A percentile compares a stretch with the other conserved stretches of the same genome.
Evolutionary conservation across 495 filamentous ascomycete genomes (phyloP).

Genomic region (Penicillium arizonense): DNA sequence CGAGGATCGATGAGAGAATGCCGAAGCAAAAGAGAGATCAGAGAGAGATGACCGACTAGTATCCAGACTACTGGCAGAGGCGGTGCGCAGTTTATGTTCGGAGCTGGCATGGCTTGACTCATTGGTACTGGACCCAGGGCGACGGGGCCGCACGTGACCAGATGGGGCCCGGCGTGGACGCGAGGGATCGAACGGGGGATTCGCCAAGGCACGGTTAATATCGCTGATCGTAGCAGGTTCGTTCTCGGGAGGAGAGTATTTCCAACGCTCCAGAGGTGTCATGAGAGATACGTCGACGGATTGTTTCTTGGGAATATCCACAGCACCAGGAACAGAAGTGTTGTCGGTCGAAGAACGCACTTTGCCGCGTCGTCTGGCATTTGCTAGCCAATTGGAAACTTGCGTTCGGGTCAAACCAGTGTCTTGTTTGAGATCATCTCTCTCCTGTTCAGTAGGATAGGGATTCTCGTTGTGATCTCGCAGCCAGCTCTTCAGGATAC

Average conservation of each 20-base stretch:
- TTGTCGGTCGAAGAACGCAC: conserved; percentile 57
- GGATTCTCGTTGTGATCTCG: conserved; percentile 71
- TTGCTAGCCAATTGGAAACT: conserved; percentile 85
- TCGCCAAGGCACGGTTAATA: conserved; percentile 74
- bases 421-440: conserved; percentile 64
- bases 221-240: conserved; percentile 78
- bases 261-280: conserved; percentile 85
- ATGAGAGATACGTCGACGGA: conserved; percentile 55
- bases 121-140: conserved; percentile 53
- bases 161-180: conserved; percentile 41
- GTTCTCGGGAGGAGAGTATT: conserved; percentile 80
- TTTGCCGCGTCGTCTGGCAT: conserved; percentile 76
- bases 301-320: conserved; percentile 62
- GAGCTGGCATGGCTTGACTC: conserved; percentile 65
- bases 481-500: conserved; percentile 76
- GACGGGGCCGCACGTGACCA: conserved; percentile 45
- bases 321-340: conserved; percentile 56
- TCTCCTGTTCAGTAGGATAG: conserved; percentile 80
- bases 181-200: conserved; percentile 51
- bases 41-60: conserved; percentile 64
- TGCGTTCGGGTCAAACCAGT: conserved; percentile 76
- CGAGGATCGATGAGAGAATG: conserved; percentile 65
- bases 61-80: conserved; percentile 70
- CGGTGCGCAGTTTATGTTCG: conserved; percentile 57
- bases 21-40: conserved; percentile 68